A percentile compares a stretch with the other conserved stretches of the same genome.
Evolutionary conservation across 257 asterid species (phyloP).

Genomic region (Solanum rostratum): DNA sequence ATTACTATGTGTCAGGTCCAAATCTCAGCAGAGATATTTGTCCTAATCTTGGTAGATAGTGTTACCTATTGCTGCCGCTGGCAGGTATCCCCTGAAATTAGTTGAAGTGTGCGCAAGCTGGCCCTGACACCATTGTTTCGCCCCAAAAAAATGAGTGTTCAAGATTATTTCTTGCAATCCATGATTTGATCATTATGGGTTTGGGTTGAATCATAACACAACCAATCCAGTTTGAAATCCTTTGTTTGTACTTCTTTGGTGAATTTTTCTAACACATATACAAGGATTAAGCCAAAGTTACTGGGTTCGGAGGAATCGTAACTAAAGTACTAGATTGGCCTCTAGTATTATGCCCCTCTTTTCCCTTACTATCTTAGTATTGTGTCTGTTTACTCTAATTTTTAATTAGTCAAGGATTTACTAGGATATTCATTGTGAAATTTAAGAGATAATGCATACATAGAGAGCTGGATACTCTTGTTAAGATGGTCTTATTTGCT

Average conservation of each 20-base stretch:
- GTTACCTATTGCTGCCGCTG: too few relatives aligned
- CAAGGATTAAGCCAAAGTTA: neutral
- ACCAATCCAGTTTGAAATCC: too few relatives aligned
- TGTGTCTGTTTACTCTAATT: neutral
- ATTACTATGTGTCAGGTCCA: too few relatives aligned
- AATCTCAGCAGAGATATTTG: too few relatives aligned
- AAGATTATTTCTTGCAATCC: neutral
- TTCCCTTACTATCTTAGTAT: neutral
- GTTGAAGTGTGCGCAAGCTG: too few relatives aligned
- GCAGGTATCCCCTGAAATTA: too few relatives aligned
- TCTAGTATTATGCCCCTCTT: neutral
- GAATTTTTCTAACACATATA: too few relatives aligned
- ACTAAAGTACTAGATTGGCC: neutral
- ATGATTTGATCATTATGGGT: neutral
- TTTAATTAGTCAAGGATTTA: neutral
- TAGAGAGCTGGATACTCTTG: neutral
- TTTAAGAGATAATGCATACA: neutral
- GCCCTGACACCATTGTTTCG: too few relatives aligned
- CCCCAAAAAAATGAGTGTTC: neutral
- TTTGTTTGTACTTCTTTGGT: neutral
- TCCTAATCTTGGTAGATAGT: too few relatives aligned
- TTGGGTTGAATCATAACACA: too few relatives aligned
- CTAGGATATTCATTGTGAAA: neutral
- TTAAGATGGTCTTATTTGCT: neutral
- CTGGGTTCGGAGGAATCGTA: neutral